These are phyloP conservation scores for Podosphaera xanthii DNA, from an alignment of 2,329 filamentous ascomycete species.

Conservation along the genomic window DNA sequence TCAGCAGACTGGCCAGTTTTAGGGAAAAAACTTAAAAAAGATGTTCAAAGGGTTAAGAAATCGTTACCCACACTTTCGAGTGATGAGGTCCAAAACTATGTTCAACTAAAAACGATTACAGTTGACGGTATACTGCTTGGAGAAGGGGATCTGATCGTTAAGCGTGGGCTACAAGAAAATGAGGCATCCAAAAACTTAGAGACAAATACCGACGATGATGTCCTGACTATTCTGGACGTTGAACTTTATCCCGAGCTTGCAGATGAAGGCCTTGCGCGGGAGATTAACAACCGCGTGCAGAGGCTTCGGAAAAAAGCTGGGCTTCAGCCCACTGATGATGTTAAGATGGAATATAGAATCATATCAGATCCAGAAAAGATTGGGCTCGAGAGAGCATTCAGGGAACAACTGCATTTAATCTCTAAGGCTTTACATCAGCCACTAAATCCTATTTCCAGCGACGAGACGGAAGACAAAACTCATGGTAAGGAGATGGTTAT, in stretches of 20 bases:
- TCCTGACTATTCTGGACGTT: constrained; percentile 75
- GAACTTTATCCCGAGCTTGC: constrained; percentile 66
- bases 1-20: constrained; percentile 81
- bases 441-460: constrained; percentile 42
- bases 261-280: constrained; percentile 70
- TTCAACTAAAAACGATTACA: constrained; percentile 47
- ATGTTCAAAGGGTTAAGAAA: constrained; percentile 77
- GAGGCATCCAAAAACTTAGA: constrained; percentile 52
- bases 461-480: constrained; percentile 29
- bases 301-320: constrained; percentile 83
- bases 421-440: constrained; percentile 59
- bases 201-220: constrained; percentile 70
- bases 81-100: constrained; percentile 59
- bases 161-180: constrained; percentile 53
- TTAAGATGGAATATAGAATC: constrained; percentile 82
- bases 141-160: constrained; percentile 63
- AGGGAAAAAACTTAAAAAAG: constrained; percentile 94
- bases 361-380: constrained; percentile 56
- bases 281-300: constrained; percentile 86
- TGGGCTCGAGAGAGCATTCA: constrained; percentile 47
- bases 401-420: constrained; percentile 42
- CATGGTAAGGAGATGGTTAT: constrained; percentile 37
- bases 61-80: constrained; percentile 59
- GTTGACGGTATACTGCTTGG: constrained; percentile 73
- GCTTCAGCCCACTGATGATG: constrained; percentile 74